These are phyloP conservation scores for Discostella stelligera DNA, from an alignment of 352 stramenopile species.

Conservation along the genomic window DNA sequence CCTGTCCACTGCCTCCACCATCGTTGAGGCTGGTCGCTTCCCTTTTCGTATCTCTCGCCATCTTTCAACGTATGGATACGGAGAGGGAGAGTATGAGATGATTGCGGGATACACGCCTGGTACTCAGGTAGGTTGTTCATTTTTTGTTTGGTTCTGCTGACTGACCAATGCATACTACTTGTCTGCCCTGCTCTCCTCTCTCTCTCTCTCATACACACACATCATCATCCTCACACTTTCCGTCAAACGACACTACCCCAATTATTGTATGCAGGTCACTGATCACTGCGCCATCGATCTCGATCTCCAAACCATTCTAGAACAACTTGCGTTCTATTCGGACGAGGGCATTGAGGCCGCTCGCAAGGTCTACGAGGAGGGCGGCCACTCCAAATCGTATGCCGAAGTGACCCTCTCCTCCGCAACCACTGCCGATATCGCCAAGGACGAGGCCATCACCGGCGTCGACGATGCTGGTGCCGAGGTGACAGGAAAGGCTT, in stretches of 20 bases:
- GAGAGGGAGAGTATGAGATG: constrained; percentile 20
- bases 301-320: constrained; percentile 65
- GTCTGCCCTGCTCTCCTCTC: too few relatives aligned
- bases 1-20: not conserved
- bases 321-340: constrained; percentile 29
- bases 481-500: constrained; percentile 45
- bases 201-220: not conserved
- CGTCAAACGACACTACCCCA: too few relatives aligned
- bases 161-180: too few relatives aligned
- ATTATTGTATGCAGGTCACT: constrained; percentile 29
- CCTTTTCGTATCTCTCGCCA: not conserved
- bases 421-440: constrained; percentile 27
- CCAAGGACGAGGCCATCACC: constrained; percentile 32
- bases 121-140: constrained; percentile 32
- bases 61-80: not conserved
- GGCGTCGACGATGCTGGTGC: constrained; percentile 37
- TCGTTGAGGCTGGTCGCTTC: not conserved
- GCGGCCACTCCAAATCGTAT: constrained; percentile 62
- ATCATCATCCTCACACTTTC: too few relatives aligned
- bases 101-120: constrained; percentile 51
- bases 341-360: constrained; percentile 36
- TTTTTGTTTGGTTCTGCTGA: too few relatives aligned
- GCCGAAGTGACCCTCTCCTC: constrained; percentile 47
- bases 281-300: constrained; percentile 65
- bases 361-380: constrained; percentile 55